These are phyloP conservation scores for Lepidium africanum DNA, from an alignment of 345 rosid genomes.

Conservation along the genomic window DNA sequence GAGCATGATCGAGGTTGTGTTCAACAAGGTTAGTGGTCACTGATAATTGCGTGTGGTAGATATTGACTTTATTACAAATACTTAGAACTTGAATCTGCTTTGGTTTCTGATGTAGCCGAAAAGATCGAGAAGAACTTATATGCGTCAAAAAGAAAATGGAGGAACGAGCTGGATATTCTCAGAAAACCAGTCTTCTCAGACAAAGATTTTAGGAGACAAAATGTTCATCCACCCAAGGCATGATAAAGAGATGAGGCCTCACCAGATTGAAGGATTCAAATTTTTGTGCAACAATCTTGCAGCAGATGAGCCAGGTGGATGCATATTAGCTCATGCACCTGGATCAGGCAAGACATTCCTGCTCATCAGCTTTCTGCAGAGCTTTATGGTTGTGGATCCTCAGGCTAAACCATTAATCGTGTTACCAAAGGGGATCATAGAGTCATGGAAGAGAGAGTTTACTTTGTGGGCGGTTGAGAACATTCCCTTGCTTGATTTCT, in stretches of 20 bases:
- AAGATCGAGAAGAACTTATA: conserved; percentile 47
- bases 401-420: conserved; percentile 72
- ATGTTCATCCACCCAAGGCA: conserved; percentile 86
- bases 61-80: not conserved
- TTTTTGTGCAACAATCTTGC: conserved; percentile 70
- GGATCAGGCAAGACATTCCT: conserved; percentile 97
- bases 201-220: conserved; percentile 41
- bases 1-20: conserved; percentile 71
- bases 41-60: not conserved
- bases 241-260: conserved; percentile 74
- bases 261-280: conserved; percentile 78
- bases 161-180: conserved; percentile 31
- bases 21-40: conserved; percentile 49
- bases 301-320: conserved; percentile 73
- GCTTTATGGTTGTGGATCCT: conserved; percentile 78
- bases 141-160: conserved; percentile 30
- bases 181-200: conserved; percentile 29
- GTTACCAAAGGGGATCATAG: conserved; percentile 78
- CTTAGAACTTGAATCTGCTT: not conserved
- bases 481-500: conserved; percentile 60
- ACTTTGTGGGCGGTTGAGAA: conserved; percentile 74
- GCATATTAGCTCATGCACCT: conserved; percentile 94
- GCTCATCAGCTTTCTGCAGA: conserved; percentile 82
- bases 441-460: conserved; percentile 89
- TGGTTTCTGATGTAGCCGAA: conserved; percentile 41